Evolutionary conservation across 1,284 basidiomycete genomes (phyloP).

Genomic region (Ganoderma lucidum): DNA sequence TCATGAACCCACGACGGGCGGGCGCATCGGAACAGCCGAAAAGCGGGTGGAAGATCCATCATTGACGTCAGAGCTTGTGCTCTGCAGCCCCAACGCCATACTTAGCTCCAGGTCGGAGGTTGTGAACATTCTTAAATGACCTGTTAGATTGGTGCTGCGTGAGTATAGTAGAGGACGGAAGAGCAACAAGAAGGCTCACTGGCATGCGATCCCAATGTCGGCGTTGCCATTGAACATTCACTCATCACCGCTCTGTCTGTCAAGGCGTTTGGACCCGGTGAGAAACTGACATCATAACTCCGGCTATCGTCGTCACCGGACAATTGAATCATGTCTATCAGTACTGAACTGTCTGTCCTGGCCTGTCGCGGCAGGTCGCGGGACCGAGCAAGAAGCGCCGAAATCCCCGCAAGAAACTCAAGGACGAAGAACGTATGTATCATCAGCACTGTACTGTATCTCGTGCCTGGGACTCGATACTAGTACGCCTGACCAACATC

Average conservation of each 20-base stretch:
- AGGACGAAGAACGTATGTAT: neutral
- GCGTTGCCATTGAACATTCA: neutral
- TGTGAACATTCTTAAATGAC: neutral
- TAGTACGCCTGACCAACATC: neutral
- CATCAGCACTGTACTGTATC: neutral
- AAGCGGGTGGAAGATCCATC: neutral
- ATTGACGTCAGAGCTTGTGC: neutral
- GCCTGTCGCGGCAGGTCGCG: neutral
- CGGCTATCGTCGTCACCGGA: slow-evolving; percentile 1
- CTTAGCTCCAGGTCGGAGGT: neutral
- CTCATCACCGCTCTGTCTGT: neutral
- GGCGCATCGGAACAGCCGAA: slow-evolving; percentile 2
- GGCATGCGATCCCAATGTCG: neutral
- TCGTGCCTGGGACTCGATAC: neutral
- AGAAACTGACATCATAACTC: neutral
- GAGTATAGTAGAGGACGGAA: neutral
- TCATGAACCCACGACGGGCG: slow-evolving; percentile 8
- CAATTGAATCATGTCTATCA: neutral
- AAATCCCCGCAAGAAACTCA: neutral
- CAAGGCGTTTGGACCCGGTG: neutral
- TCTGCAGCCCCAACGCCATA: neutral
- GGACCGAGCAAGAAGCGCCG: neutral
- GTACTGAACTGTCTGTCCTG: neutral
- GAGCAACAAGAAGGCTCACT: neutral
- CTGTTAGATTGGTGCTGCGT: neutral